Evolutionary conservation across 768 basidiomycete species (phyloP).

Genomic region (Stropharia rugosoannulata): DNA sequence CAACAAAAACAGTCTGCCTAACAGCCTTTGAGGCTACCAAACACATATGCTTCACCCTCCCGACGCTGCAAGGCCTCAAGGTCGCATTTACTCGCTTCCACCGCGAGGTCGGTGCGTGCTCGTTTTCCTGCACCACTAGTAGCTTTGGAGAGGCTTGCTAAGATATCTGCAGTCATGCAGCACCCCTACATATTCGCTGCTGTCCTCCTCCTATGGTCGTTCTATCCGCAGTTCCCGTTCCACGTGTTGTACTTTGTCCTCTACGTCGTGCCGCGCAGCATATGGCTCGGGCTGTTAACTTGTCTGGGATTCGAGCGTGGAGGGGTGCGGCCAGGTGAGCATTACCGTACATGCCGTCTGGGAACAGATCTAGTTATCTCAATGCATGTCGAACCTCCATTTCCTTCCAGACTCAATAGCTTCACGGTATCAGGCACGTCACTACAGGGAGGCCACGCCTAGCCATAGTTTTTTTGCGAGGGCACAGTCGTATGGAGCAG

Average conservation of each 20-base stretch:
- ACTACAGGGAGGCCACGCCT: constrained; percentile 7
- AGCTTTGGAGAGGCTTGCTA: not conserved
- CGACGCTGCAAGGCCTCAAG: constrained; percentile 14
- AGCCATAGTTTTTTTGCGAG: constrained; percentile 5
- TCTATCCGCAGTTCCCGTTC: constrained; percentile 20
- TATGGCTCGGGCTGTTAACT: constrained; percentile 13
- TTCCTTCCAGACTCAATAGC: constrained; percentile 10
- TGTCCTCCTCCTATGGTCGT: constrained; percentile 18
- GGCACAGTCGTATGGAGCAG: constrained; percentile 13
- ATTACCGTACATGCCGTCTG: not conserved
- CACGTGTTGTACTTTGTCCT: constrained; percentile 14
- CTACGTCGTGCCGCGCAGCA: constrained; percentile 13
- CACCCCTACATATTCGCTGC: constrained; percentile 18
- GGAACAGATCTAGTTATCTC: not conserved
- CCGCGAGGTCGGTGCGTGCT: constrained; percentile 17
- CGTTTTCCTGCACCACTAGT: not conserved
- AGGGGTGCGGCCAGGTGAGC: constrained; percentile 12
- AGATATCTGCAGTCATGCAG: constrained; percentile 9
- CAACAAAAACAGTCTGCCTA: constrained; percentile 13
- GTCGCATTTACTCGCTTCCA: constrained; percentile 10
- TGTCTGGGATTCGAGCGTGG: constrained; percentile 16
- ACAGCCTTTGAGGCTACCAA: constrained; percentile 11
- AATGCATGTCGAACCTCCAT: no score
- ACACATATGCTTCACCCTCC: constrained; percentile 9
- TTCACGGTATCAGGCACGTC: constrained; percentile 14